Evolutionary conservation across 495 filamentous ascomycete genomes (phyloP).

Genomic region (Penicillium egyptiacum): DNA sequence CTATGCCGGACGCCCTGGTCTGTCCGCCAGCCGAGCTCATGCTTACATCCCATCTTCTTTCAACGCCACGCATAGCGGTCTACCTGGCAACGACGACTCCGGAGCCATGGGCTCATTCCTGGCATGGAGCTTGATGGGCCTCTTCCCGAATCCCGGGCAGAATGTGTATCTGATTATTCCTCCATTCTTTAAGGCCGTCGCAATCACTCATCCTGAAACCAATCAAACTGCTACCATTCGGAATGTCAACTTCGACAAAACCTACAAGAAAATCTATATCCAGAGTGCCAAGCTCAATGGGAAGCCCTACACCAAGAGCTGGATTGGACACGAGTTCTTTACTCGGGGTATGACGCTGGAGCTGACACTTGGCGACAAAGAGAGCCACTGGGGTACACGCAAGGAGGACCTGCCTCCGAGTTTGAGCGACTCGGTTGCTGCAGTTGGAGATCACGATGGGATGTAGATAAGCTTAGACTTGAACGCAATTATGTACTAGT

Average conservation of each 20-base stretch:
- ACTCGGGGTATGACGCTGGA: conserved; percentile 68
- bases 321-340: conserved; percentile 75
- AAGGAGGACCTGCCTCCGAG: conserved; percentile 64
- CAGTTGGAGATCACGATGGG: background rate
- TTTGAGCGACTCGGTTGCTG: conserved; percentile 20
- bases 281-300: conserved; percentile 72
- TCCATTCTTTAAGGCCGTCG: conserved; percentile 64
- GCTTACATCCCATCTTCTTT: conserved; percentile 66
- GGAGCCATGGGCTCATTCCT: conserved; percentile 62
- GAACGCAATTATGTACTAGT: background rate
- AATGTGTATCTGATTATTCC: conserved; percentile 71
- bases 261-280: conserved; percentile 61
- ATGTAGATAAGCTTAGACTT: conserved; percentile 1
- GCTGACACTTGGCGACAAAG: conserved; percentile 60
- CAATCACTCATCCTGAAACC: conserved; percentile 59
- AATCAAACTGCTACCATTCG: conserved; percentile 60
- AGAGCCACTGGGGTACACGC: conserved; percentile 67
- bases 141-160: conserved; percentile 60
- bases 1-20: conserved; percentile 65
- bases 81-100: conserved; percentile 68
- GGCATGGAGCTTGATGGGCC: conserved; percentile 60
- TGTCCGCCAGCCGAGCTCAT: conserved; percentile 61
- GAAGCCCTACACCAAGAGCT: conserved; percentile 62
- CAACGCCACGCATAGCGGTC: conserved; percentile 55
- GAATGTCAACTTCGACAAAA: conserved; percentile 60